Conservation (phyloP, 73 alveolate genomes). For the Breviolum minutum region DNA sequence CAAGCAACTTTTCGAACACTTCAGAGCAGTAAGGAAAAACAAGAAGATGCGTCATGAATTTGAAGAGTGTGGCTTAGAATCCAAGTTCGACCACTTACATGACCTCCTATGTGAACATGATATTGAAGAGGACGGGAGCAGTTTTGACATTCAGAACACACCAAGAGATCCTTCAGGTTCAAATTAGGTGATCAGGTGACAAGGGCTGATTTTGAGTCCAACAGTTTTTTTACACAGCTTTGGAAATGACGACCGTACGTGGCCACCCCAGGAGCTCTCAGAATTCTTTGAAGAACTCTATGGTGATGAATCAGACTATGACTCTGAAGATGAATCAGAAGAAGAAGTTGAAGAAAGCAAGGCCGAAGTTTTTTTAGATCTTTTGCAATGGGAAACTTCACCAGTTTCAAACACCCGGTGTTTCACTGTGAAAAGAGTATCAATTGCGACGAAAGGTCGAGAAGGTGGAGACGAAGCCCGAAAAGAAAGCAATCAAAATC, state of each 20-base stretch:
- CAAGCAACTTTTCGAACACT: conserved; percentile 77
- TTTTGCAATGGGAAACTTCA: background rate
- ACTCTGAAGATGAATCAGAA: background rate
- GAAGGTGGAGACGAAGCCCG: conserved; percentile 61
- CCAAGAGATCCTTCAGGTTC: no score
- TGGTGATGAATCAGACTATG: conserved; percentile 32
- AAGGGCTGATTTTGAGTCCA: no score
- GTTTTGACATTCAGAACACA: background rate
- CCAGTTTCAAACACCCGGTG: background rate
- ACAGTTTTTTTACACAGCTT: no score
- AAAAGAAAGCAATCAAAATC: conserved; percentile 38
- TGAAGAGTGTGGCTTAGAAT: conserved; percentile 3
- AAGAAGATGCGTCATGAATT: conserved; percentile 61
- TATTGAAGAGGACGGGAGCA: conserved; percentile 26
- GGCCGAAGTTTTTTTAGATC: background rate
- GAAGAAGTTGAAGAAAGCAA: background rate
- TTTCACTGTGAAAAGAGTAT: background rate
- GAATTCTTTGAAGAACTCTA: conserved; percentile 66
- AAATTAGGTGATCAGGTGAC: no score
- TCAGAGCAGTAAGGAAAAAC: background rate
- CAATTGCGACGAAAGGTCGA: background rate
- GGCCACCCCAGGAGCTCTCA: conserved; percentile 13
- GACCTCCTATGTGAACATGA: conserved; percentile 38
- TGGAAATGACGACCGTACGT: no score
- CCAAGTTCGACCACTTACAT: background rate